Percentiles rank a stretch among this genome's conserved stretches.
phyloP scores from a whole-genome alignment of 1,284 basidiomycete genomes.

The Ganoderma resinaceum region DNA sequence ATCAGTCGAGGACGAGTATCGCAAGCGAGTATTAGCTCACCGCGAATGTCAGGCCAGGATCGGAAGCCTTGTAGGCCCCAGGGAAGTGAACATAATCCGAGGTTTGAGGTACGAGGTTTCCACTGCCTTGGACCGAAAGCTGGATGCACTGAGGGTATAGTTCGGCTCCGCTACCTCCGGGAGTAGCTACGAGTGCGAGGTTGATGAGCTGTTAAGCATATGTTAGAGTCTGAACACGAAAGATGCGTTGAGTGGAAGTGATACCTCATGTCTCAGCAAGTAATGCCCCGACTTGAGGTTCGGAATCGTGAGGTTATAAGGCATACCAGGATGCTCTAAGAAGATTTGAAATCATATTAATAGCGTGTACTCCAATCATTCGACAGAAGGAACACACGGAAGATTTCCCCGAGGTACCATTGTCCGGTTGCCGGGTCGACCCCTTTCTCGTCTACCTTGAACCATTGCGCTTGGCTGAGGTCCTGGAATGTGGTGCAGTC shows the following conservation, averaged over 20 bases:
- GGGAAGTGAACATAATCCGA: slow-evolving; percentile 1
- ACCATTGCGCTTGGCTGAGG: background rate
- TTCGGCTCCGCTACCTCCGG: background rate
- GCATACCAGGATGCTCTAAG: background rate
- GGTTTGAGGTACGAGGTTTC: background rate
- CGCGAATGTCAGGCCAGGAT: background rate
- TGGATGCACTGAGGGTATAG: slow-evolving; percentile 1
- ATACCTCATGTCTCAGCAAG: slow-evolving; percentile 1
- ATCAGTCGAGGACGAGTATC: background rate
- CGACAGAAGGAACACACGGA: background rate
- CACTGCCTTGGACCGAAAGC: background rate
- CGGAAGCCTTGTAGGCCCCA: background rate
- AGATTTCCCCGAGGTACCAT: background rate
- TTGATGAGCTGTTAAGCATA: background rate
- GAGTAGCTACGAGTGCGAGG: background rate
- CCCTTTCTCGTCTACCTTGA: background rate
- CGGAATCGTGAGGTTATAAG: background rate
- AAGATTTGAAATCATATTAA: too few species aligned
- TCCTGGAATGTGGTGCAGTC: background rate
- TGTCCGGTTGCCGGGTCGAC: background rate
- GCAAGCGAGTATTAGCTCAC: background rate
- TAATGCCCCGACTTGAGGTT: background rate
- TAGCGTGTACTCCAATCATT: too few species aligned
- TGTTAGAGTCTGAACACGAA: background rate
- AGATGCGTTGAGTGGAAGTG: background rate